Evolutionary conservation across 805 yeast genomes (phyloP), one percentile per base, ranked within the genome.

Genomic region (Candida germanica): DNA sequence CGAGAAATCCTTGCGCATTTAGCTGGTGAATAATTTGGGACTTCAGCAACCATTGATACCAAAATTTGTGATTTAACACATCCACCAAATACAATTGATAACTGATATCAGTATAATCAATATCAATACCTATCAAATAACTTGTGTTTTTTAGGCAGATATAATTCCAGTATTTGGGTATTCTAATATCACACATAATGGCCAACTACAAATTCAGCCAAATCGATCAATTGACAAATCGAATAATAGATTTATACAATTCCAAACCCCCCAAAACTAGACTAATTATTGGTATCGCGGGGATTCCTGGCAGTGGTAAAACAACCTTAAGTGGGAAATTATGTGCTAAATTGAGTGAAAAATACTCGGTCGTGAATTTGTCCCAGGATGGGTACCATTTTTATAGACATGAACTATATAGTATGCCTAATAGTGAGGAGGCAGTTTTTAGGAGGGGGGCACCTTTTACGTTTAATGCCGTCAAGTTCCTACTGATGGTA

Each of bases 271-370:
- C 12, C 6, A 35, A 25, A 5, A 15, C 33, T 2, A 61, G 89
- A 44, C 54, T 78, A 2, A 40, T 82, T 12, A 64, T 87, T 7
- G 61, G 83, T 0, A 50, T 87, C 9, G 79, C 80, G 2, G 96
- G 95, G 1, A 70, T 79, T 0, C 95, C 96, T 2, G 96, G 96
- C 5, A 77, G 89, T 1, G 96, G 96, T 0, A 87, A 87, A 54
- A 73, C 89, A 3, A 83, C 94, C 0, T 50, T 80, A 23, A 79
- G 89, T 1, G 51, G 52, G 25, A 37, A 56, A 4, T 59, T 87
- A 5, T 71, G 71, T 3, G 22, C 30, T 13, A 16, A 34, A 8
- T 39, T 66, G 22, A 51, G 43, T 28, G 27, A 30, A 2, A 18
- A 26, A 6, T 35, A 53, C 23, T 34, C 43, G 12, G 37, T 64